phyloP scores from a whole-genome alignment of 2,329 filamentous ascomycete genomes.

The Aureobasidium mangrovei region DNA sequence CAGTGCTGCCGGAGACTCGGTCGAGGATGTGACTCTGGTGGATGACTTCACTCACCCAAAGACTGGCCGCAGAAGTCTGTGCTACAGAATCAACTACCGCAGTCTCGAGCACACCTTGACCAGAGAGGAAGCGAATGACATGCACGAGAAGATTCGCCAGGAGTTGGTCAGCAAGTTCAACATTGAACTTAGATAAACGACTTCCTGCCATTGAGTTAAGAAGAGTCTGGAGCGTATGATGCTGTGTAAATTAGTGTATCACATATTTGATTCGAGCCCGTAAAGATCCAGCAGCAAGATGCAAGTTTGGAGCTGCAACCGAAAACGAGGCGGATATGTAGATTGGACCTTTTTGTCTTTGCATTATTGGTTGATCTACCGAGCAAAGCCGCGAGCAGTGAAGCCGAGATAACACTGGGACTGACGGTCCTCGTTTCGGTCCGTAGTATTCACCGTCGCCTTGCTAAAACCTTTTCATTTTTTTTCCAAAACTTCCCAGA shows the following conservation, averaged over 20 bases:
- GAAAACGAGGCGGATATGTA: slow-evolving; percentile 2
- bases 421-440: not conserved
- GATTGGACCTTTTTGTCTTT: not conserved
- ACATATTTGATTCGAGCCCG: slow-evolving; percentile 1
- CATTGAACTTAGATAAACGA: slow-evolving; percentile 63
- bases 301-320: not conserved
- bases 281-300: not conserved
- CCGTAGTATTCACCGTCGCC: not conserved
- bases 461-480: not conserved
- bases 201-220: not conserved
- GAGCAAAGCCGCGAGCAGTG: not conserved
- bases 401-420: not conserved
- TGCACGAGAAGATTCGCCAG: slow-evolving; percentile 61
- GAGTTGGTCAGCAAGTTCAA: slow-evolving; percentile 62
- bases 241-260: slow-evolving; percentile 10
- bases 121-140: slow-evolving; percentile 65
- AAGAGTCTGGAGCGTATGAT: not conserved
- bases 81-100: slow-evolving; percentile 89
- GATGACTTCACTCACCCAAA: slow-evolving; percentile 87
- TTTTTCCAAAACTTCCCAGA: not conserved
- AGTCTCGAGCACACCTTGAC: slow-evolving; percentile 86
- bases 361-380: slow-evolving; percentile 13
- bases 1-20: slow-evolving; percentile 68
- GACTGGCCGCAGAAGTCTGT: slow-evolving; percentile 72
- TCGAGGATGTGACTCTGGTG: slow-evolving; percentile 77